Percentiles rank a stretch among this genome's conserved stretches.
phyloP scores from a whole-genome alignment of 2,329 filamentous ascomycete species.

The Colletotrichum cordylinicola region DNA sequence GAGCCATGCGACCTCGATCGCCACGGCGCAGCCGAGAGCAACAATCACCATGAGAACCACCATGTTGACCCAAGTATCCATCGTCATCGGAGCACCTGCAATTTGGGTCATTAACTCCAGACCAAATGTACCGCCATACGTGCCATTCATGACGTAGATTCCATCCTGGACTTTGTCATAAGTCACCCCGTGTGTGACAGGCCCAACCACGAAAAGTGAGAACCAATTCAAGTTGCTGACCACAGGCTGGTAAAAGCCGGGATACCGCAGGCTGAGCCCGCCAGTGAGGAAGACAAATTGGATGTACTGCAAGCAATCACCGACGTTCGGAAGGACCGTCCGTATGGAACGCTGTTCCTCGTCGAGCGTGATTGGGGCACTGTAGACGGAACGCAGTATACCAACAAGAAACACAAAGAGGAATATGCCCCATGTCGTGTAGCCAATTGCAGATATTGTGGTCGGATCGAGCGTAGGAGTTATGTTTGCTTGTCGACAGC shows the following conservation, averaged over 20 bases:
- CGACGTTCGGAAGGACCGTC: slow-evolving; percentile 25
- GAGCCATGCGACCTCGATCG: slow-evolving; percentile 51
- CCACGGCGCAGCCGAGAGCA: slow-evolving; percentile 52
- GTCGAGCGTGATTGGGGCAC: background rate
- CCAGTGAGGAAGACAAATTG: slow-evolving; percentile 77
- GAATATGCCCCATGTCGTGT: slow-evolving; percentile 21
- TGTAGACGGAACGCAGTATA: background rate
- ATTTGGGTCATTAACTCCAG: slow-evolving; percentile 72
- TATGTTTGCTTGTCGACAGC: slow-evolving; percentile 22
- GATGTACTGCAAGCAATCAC: slow-evolving; percentile 74
- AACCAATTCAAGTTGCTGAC: slow-evolving; percentile 73
- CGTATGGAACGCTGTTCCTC: background rate
- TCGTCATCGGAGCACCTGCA: slow-evolving; percentile 66
- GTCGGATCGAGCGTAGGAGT: slow-evolving; percentile 17
- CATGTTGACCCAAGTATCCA: slow-evolving; percentile 75
- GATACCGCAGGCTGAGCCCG: slow-evolving; percentile 73
- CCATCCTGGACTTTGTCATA: slow-evolving; percentile 50
- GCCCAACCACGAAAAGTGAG: slow-evolving; percentile 62
- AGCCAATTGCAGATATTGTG: slow-evolving; percentile 12
- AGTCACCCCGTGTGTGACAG: slow-evolving; percentile 24
- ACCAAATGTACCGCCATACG: slow-evolving; percentile 59
- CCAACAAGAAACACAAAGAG: slow-evolving; percentile 24
- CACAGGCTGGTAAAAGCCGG: slow-evolving; percentile 75
- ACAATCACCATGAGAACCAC: slow-evolving; percentile 68
- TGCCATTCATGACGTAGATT: slow-evolving; percentile 71